Percentiles rank a stretch among this genome's conserved stretches.
These are phyloP conservation scores for Penicillium cinerascens DNA, from an alignment of 495 filamentous ascomycete genomes.

Conservation along the genomic window DNA sequence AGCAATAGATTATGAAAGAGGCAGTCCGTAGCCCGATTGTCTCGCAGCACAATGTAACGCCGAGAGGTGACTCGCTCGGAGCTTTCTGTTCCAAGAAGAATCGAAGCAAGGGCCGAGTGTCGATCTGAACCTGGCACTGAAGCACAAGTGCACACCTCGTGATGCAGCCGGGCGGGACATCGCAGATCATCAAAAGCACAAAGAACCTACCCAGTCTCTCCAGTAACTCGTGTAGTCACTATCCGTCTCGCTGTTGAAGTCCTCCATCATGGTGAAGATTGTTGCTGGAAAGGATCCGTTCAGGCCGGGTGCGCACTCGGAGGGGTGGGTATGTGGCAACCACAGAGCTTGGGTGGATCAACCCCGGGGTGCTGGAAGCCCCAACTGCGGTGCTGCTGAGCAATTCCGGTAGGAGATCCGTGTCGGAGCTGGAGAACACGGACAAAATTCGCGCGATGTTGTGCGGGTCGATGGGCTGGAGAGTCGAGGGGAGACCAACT, in stretches of 20 bases:
- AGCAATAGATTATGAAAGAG: neutral
- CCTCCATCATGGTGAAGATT: conserved; percentile 64
- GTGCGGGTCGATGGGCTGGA: conserved; percentile 4
- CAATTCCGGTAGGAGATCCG: conserved; percentile 2
- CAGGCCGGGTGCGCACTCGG: conserved; percentile 7
- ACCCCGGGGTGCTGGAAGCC: conserved; percentile 27
- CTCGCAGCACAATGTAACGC: neutral
- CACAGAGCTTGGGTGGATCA: conserved; percentile 33
- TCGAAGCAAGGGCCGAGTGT: neutral
- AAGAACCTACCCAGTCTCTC: conserved; percentile 88
- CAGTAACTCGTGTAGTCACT: conserved; percentile 99
- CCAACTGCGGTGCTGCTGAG: conserved; percentile 25
- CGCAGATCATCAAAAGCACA: conserved; percentile 2
- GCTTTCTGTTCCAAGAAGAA: neutral
- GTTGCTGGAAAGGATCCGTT: neutral
- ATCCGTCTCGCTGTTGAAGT: conserved; percentile 95
- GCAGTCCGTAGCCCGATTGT: neutral
- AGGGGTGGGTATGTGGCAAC: conserved; percentile 14
- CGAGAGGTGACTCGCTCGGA: neutral
- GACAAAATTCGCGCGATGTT: conserved; percentile 1
- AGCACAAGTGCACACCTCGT: neutral
- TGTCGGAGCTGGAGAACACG: neutral
- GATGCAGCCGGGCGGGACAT: conserved; percentile 1
- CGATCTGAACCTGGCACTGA: neutral
- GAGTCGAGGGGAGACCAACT: conserved; percentile 6